Evolutionary conservation across 192 early-diverging fungal species (phyloP), one percentile per base, ranked within the genome.

Genomic region (Phlyctochytrium planicorne): DNA sequence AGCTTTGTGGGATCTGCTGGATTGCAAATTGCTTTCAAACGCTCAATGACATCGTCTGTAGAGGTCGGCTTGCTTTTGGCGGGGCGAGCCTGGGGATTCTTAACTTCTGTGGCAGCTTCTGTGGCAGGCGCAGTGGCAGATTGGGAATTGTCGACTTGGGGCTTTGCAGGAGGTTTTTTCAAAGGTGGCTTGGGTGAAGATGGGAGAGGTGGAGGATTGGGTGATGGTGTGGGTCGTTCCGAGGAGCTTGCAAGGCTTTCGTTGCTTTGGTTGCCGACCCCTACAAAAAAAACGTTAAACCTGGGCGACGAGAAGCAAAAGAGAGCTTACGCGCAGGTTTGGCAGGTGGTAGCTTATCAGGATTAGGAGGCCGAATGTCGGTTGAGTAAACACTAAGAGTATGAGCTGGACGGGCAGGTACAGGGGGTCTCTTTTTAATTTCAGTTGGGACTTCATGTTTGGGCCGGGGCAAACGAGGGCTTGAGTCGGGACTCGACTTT

Each of bases 1-100:
- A 93, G 71, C 59, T 82, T 81, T 67, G 87, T 91, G 37, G 96
- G 96, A 78, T 98, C 92, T 33, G 82, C 88, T 40, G 90, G 89
- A 37, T 87, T 93, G 77, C 94, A 96, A 53, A 95, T 91, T 12
- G 86, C 87, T 53, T 62, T 72, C n/a, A 96, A 73, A 2, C 91
- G 83, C 32, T 90, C 90, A 55, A 98, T 84, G 4, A 98, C 87
- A 68, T 98, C 92, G 65, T 87, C 87, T 16, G 83, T 86, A 50
- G 88, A 82, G 30, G 80, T 76, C 36, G 81, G 75, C 52, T 84
- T 84, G 56, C 75, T 75, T 71, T 81, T 77, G 52, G 75, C 81
- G 63, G 82, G 83, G 47, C 82, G 79, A 36, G 80, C 85, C 47
- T 81, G 77, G 27, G 80, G 78, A 23, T 74, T 78, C 0, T 75